Base-by-base conservation (phyloP, 2,329 filamentous ascomycete genomes). In the Fusarium floridanum region DNA sequence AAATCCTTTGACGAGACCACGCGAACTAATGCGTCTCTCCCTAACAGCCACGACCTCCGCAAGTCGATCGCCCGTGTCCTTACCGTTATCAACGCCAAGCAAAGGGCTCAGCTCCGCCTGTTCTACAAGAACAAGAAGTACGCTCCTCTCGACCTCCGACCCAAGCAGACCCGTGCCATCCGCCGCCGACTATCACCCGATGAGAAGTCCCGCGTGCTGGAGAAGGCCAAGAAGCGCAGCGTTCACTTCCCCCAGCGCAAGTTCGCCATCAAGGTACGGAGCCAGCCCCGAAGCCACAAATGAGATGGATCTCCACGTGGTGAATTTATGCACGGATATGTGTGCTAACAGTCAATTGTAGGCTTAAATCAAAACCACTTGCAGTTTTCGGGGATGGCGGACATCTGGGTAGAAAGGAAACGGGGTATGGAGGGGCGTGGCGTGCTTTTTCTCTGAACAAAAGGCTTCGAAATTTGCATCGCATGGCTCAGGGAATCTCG, bases 101-200 rank as follows among this genome's bases (percentile, higher is more conserved):
- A 99, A 91, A 94, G 97, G 86, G 91, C 95, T 80, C 95, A 98
- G 90, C 95, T 99, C 83, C 95, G 95, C 83, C 91, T 98, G 80
- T 98, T 98, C 94, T 99, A 99, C 93, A 97, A 98, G 92, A 94
- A 93, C 93, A 98, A 98, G 94, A 98, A 98, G 91, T 98, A 98
- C 92, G 89, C 95, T 78, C 97, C 97, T 78, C 95, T 99, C 86
- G 97, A 99, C 87, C 95, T 99, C 90, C 94, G 97, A 88, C 88
- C 95, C 85, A 98, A 98, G 94, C 92, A 97, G 90, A 99, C 97
- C 85, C 95, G 97, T 83, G 97, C 95, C 85, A 97, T 98, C 89
- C 95, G 97, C 85, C 94, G 97, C 90, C 91, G 94, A 84, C 91
- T 99, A 88, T 96, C 93, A 84, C 93, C 94, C 86, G 91, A 97